A percentile compares a stretch with the other conserved stretches of the same genome.
Conservation (phyloP, 169 alveolate species). For the Neospora caninum region DNA sequence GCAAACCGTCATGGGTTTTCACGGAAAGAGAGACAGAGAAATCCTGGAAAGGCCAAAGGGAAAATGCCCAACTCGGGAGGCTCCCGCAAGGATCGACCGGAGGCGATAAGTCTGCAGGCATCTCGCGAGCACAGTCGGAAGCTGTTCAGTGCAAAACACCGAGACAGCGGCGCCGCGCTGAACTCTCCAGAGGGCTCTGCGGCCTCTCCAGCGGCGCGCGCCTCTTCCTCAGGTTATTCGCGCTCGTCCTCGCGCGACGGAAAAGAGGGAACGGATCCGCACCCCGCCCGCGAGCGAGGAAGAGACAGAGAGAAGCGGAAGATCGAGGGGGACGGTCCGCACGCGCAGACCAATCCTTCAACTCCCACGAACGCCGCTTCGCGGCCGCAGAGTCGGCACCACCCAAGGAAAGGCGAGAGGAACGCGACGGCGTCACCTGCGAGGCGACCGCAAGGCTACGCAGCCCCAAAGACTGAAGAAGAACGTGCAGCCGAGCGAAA, state of each 20-base stretch:
- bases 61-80: too few relatives aligned
- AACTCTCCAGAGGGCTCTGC: too few relatives aligned
- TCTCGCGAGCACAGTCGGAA: too few relatives aligned
- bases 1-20: too few relatives aligned
- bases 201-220: too few relatives aligned
- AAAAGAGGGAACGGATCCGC: not conserved
- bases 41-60: too few relatives aligned
- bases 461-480: constrained; percentile 17
- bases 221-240: too few relatives aligned
- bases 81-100: too few relatives aligned
- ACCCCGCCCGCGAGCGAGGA: not conserved
- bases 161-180: too few relatives aligned
- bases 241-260: not conserved
- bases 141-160: too few relatives aligned
- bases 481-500: not conserved
- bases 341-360: not conserved
- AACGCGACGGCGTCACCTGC: not conserved
- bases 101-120: too few relatives aligned
- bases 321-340: not conserved
- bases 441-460: not conserved
- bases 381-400: not conserved
- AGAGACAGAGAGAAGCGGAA: not conserved
- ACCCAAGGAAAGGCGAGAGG: not conserved
- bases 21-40: too few relatives aligned
- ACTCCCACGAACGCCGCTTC: not conserved